Evolutionary conservation across 257 asterid species (phyloP).

Genomic region (Capsicum pubescens): DNA sequence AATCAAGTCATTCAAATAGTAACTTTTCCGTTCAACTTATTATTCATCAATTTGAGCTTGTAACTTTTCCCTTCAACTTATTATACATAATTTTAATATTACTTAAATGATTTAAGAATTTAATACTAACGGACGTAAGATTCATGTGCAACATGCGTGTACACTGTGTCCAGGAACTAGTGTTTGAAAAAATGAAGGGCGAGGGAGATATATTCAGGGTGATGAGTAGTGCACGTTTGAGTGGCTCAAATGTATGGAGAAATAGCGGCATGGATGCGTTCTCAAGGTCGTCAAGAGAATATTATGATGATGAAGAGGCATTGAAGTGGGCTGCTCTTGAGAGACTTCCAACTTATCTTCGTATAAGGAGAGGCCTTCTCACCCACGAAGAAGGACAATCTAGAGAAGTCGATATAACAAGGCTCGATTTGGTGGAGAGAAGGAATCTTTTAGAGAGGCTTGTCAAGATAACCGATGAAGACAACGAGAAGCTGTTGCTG

Average conservation of each 20-base stretch:
- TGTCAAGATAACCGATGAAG: slow-evolving; percentile 72
- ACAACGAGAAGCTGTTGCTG: slow-evolving; percentile 74
- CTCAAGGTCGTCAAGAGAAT: slow-evolving; percentile 62
- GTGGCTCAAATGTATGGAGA: slow-evolving; percentile 80
- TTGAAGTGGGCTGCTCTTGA: slow-evolving; percentile 89
- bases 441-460: slow-evolving; percentile 73
- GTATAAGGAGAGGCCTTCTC: slow-evolving; percentile 69
- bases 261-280: slow-evolving; percentile 67
- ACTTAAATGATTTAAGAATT: too few species aligned
- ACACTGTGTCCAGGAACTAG: too few species aligned
- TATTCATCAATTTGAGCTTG: too few species aligned
- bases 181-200: slow-evolving; percentile 60
- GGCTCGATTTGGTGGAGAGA: slow-evolving; percentile 67
- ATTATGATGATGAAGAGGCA: slow-evolving; percentile 82
- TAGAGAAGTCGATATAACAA: slow-evolving; percentile 60
- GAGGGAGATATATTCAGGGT: slow-evolving; percentile 52
- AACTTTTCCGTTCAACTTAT: too few species aligned
- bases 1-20: too few species aligned
- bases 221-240: slow-evolving; percentile 61
- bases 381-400: slow-evolving; percentile 57
- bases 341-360: slow-evolving; percentile 75
- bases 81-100: too few species aligned
- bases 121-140: too few species aligned
- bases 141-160: too few species aligned
- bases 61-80: too few species aligned